Evolutionary conservation across 2,329 filamentous ascomycete species (phyloP).

Genomic region (Alternaria solani): DNA sequence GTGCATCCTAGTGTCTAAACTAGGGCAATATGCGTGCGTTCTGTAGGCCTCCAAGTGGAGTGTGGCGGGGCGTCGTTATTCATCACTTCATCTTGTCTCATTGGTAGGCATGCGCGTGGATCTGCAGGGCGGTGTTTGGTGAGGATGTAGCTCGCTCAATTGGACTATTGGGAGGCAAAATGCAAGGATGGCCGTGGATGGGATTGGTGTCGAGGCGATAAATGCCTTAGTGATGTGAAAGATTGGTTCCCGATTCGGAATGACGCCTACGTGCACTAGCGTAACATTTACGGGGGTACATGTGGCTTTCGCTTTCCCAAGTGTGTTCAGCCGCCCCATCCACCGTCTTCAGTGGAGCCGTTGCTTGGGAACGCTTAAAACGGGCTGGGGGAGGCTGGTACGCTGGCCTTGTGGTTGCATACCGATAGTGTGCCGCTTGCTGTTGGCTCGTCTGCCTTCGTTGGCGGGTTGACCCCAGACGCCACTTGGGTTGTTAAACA

Average conservation of each 20-base stretch:
- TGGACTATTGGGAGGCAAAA: slow-evolving; percentile 24
- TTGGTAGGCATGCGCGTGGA: slow-evolving; percentile 16
- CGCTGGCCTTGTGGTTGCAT: slow-evolving; percentile 9
- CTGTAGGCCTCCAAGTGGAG: slow-evolving; percentile 4
- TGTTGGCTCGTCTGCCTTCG: slow-evolving; percentile 1
- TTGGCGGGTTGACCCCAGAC: slow-evolving; percentile 1
- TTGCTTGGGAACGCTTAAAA: slow-evolving; percentile 17
- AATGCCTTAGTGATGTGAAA: slow-evolving; percentile 23
- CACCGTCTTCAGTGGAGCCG: slow-evolving; percentile 14
- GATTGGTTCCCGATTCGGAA: slow-evolving; percentile 23
- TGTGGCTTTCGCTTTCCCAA: slow-evolving; percentile 19
- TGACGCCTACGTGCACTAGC: slow-evolving; percentile 22
- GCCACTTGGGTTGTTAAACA: not conserved
- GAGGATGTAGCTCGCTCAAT: slow-evolving; percentile 21
- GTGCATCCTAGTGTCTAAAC: slow-evolving; percentile 16
- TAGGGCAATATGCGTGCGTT: slow-evolving; percentile 18
- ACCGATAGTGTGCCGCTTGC: slow-evolving; percentile 14
- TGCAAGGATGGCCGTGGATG: slow-evolving; percentile 8
- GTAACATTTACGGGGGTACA: slow-evolving; percentile 25
- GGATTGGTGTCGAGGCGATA: slow-evolving; percentile 18
- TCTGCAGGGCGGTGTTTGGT: slow-evolving; percentile 20
- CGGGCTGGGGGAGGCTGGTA: slow-evolving; percentile 5
- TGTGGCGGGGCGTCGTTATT: slow-evolving; percentile 13
- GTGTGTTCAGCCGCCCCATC: slow-evolving; percentile 22
- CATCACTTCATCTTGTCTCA: slow-evolving; percentile 1